Base-by-base conservation (phyloP, 306 rosid species). In the Quercus variabilis region DNA sequence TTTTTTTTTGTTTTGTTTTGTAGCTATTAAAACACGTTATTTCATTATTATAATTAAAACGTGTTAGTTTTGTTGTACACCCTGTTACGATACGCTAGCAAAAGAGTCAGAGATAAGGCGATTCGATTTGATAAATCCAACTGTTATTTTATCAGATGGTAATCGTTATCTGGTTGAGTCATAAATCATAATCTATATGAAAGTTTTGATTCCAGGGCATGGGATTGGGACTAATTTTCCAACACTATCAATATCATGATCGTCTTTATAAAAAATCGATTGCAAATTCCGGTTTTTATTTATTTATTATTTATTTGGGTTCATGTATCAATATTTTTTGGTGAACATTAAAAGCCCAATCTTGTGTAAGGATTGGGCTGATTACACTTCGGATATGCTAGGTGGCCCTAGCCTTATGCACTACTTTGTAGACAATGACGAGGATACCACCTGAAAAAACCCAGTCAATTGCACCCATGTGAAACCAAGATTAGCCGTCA, bases 111-210 rank as follows among this genome's bases (percentile, higher is more conserved):
- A 49, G 51, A 19, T 12, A n/a, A 69, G 0, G 26, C 18, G 4
- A 25, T 52, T 64, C 46, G 7, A 51, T 18, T 46, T 33, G 43
- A 33, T 33, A 30, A 13, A 30, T 64, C 41, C 43, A 28, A 64
- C 17, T 38, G 4, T 33, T 19, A 56, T 38, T 1, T 18, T 19
- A 46, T 72, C 75, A 1, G 11, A 67, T 65, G 82, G 35, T 67
- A 12, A 82, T 41, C 68, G 18, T 77, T 41, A 77, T 74, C 86
- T 55, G 8, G 35, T 31, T 5, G 52, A 60, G 62, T 78, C 82
- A 77, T 49, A 58, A 68, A 3, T 7, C 11, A 7, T 38, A 38
- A 38, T 38, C 46, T 8, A 38, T 38, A 38, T 6, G 41, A 38
- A 38, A 38, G 46, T 38, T 8, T 8, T 8, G 46, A 8, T 38